Conservation (phyloP, 2,329 filamentous ascomycete species). For the Botrytis cinerea region DNA sequence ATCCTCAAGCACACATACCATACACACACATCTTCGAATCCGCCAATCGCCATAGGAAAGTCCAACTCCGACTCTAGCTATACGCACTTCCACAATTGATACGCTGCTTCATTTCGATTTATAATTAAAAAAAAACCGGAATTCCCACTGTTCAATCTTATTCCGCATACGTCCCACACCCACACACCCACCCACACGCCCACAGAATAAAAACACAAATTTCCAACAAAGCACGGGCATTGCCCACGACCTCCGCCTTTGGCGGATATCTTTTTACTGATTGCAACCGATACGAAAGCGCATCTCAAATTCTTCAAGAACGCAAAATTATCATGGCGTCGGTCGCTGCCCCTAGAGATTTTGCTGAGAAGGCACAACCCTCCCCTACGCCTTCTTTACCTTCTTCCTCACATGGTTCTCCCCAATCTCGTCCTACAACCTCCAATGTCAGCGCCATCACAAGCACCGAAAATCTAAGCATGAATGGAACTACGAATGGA, state of each 20-base stretch:
- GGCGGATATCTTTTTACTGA: constrained; percentile 27
- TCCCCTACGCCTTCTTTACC: constrained; percentile 36
- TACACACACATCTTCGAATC: background rate
- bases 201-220: constrained; percentile 17
- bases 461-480: constrained; percentile 37
- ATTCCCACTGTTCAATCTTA: constrained; percentile 6
- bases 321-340: constrained; percentile 36
- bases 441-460: constrained; percentile 35
- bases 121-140: background rate
- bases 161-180: constrained; percentile 7
- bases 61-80: background rate
- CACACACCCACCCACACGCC: constrained; percentile 4
- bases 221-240: constrained; percentile 32
- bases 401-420: constrained; percentile 36
- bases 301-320: constrained; percentile 17
- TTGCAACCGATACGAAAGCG: constrained; percentile 23
- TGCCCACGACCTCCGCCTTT: constrained; percentile 33
- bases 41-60: background rate
- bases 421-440: constrained; percentile 32
- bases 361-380: constrained; percentile 31
- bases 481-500: constrained; percentile 38
- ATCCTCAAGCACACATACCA: background rate
- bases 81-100: constrained; percentile 1
- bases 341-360: constrained; percentile 34
- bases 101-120: background rate